A percentile compares a stretch with the other conserved stretches of the same genome.
phyloP scores from a whole-genome alignment of 1,284 basidiomycete genomes.

The Heterobasidion occidentale region DNA sequence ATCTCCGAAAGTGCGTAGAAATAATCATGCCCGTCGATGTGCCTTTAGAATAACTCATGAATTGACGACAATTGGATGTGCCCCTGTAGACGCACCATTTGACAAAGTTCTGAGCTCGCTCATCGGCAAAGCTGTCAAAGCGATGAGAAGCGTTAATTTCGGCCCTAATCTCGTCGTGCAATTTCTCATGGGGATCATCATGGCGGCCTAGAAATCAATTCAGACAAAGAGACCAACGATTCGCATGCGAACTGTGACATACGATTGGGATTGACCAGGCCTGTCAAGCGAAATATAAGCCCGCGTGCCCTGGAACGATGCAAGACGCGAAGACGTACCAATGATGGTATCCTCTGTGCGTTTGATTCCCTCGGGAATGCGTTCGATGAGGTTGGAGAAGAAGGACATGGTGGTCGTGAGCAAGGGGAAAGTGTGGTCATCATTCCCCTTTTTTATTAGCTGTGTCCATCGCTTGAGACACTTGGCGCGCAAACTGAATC shows the following conservation, averaged over 20 bases:
- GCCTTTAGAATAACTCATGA: constrained; percentile 34
- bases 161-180: constrained; percentile 54
- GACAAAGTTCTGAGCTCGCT: constrained; percentile 64
- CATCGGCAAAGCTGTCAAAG: constrained; percentile 77
- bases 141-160: constrained; percentile 77
- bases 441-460: background rate
- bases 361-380: constrained; percentile 19
- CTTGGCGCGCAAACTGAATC: background rate
- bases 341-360: constrained; percentile 23
- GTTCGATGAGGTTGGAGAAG: constrained; percentile 17
- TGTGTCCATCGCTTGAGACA: background rate
- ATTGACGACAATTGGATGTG: background rate
- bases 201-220: constrained; percentile 47
- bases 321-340: constrained; percentile 14
- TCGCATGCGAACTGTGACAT: constrained; percentile 16
- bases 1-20: constrained; percentile 90
- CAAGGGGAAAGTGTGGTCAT: background rate
- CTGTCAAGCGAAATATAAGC: constrained; percentile 23
- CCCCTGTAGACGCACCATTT: constrained; percentile 59
- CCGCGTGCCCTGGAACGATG: constrained; percentile 1
- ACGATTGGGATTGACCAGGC: constrained; percentile 54
- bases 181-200: constrained; percentile 66
- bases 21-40: constrained; percentile 89
- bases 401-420: background rate
- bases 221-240: background rate